A percentile compares a stretch with the other conserved stretches of the same genome.
Evolutionary conservation across 2,329 filamentous ascomycete species (phyloP).

Genomic region (Botrytis paeoniae): DNA sequence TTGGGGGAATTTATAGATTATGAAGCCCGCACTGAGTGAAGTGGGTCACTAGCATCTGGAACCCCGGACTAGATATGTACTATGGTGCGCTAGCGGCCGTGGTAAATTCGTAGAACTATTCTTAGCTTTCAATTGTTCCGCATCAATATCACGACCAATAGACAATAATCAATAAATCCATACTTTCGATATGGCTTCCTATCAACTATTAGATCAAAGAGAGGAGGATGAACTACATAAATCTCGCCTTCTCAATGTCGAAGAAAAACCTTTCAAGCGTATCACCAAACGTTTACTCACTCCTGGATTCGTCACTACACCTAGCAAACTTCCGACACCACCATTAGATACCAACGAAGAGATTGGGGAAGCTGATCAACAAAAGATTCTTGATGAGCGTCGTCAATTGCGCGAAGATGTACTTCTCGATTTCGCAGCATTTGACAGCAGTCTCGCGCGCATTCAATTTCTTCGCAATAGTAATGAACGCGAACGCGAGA

Average conservation of each 20-base stretch:
- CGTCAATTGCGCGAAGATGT: slow-evolving; percentile 78
- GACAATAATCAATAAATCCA: neutral
- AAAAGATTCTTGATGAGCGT: slow-evolving; percentile 53
- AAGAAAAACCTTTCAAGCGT: slow-evolving; percentile 89
- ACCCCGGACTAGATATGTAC: slow-evolving; percentile 2
- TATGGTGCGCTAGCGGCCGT: slow-evolving; percentile 15
- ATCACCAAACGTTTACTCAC: slow-evolving; percentile 77
- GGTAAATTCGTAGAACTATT: neutral
- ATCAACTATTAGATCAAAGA: slow-evolving; percentile 67
- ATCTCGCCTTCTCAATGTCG: slow-evolving; percentile 78
- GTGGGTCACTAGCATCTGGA: neutral
- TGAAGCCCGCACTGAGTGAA: neutral
- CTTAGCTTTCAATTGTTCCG: neutral
- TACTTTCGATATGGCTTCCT: slow-evolving; percentile 49
- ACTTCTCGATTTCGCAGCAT: slow-evolving; percentile 81
- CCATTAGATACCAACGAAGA: slow-evolving; percentile 56
- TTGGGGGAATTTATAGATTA: slow-evolving; percentile 16
- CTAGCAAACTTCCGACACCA: slow-evolving; percentile 59
- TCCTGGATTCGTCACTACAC: slow-evolving; percentile 59
- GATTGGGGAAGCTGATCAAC: slow-evolving; percentile 44
- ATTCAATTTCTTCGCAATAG: slow-evolving; percentile 83
- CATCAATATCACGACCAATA: neutral
- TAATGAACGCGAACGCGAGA: slow-evolving; percentile 77
- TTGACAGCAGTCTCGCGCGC: slow-evolving; percentile 81
- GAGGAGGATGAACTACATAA: slow-evolving; percentile 87